Evolutionary conservation across 345 rosid genomes (phyloP), one percentile per base, ranked within the genome.

Genomic region (Syzygium aromaticum): DNA sequence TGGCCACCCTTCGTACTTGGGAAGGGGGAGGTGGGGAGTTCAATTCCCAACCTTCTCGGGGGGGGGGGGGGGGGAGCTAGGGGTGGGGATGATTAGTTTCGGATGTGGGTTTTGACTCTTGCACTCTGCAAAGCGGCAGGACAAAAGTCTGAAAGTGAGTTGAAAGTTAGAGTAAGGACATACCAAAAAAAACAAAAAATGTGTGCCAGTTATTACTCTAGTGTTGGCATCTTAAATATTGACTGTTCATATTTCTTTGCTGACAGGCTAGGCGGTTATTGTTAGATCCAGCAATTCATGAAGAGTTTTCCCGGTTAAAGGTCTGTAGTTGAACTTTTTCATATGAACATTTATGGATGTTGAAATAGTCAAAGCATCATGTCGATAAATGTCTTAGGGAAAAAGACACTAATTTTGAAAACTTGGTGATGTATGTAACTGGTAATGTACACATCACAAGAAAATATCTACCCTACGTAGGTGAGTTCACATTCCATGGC

Each of bases 201-300:
- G 25, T 67, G 46, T 73, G 78, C 23, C 14, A 11, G 46, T 67
- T 33, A 33, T 67, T 33, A 33, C 7, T 67, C 43, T 67, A 25
- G 7, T 67, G 46, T 67, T 33, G 25, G 46, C 78, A 67, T 19
- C 78, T 67, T 67, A 33, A 67, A 67, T 17, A 16, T 33, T 15
- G 11, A 3, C 3, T 73, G 80, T 73, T 73, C 80, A 73, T 80
- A 9, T 80, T 59, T 54, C 91, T 84, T 85, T 88, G 86, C 86
- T 91, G 92, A 86, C 89, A 98, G 99, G 97, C 98, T 40, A 96
- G 99, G 93, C 94, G 99, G 89, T 90, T 98, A 61, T 92, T 98
- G 23, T 91, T 98, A 89, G 99, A 98, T 93, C 99, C 98, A 77
- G 99, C 99, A 57, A 94, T 98, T 90, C 99, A 96, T 88, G 99